These are phyloP conservation scores for Acacia melanoxylon DNA, from an alignment of 306 rosid genomes.

Conservation along the genomic window DNA sequence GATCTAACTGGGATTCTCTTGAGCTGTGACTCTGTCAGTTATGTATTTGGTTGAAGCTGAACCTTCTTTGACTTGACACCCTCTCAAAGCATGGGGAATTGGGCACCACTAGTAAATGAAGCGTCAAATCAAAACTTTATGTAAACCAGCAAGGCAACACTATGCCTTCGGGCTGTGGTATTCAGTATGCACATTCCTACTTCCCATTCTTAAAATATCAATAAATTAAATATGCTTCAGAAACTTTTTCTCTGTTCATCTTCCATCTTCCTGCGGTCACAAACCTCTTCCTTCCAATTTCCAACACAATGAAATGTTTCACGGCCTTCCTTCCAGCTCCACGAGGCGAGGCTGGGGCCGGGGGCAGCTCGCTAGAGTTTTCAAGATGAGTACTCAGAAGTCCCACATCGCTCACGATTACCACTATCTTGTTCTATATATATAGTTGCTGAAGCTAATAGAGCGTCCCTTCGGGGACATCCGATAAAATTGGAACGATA, in stretches of 20 bases:
- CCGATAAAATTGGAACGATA: constrained; percentile 10
- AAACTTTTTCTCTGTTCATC: background rate
- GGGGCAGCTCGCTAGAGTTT: background rate
- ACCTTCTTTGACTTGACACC: background rate
- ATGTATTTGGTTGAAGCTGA: background rate
- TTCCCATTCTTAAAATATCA: background rate
- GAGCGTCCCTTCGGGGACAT: background rate
- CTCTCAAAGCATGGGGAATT: background rate
- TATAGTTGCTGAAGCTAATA: accelerated
- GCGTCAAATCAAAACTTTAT: background rate
- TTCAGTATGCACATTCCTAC: too few relatives aligned
- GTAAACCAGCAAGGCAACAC: background rate
- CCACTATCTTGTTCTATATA: background rate
- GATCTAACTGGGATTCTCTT: background rate
- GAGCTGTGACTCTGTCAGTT: background rate
- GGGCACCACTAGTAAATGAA: background rate
- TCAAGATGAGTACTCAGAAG: background rate
- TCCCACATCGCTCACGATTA: background rate
- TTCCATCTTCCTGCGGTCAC: background rate
- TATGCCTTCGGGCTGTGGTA: too few relatives aligned
- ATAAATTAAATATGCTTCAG: background rate
- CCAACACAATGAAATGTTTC: background rate
- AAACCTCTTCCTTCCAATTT: background rate
- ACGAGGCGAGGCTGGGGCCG: background rate
- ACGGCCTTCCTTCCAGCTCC: background rate